These are phyloP conservation scores for Paspalum notatum DNA, from an alignment of 176 grass and related monocot species.

Conservation along the genomic window DNA sequence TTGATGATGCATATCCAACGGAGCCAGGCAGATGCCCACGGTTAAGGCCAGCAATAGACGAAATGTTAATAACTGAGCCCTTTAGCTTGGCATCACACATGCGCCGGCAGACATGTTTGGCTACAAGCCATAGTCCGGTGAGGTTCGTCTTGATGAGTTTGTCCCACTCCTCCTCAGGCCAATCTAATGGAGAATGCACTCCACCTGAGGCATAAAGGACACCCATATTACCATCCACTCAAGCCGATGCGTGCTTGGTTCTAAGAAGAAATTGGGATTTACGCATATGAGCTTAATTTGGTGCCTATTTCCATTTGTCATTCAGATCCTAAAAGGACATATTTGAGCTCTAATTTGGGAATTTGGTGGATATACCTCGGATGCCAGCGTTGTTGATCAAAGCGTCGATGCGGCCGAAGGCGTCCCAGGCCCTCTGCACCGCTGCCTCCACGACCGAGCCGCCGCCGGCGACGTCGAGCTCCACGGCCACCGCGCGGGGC, in stretches of 20 bases:
- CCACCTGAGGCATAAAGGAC: constrained; percentile 44
- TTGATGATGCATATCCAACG: constrained; percentile 66
- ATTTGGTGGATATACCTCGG: constrained; percentile 50
- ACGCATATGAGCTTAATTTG: not conserved
- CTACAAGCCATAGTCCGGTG: constrained; percentile 75
- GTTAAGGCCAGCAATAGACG: constrained; percentile 65
- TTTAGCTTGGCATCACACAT: constrained; percentile 71
- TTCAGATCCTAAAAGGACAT: not conserved
- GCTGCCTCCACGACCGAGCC: constrained; percentile 48
- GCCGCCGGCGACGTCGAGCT: constrained; percentile 69
- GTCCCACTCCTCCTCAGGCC: constrained; percentile 76
- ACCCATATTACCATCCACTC: constrained; percentile 16
- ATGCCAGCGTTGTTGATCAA: constrained; percentile 89
- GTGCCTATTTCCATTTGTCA: constrained; percentile 7
- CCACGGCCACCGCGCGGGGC: constrained; percentile 43
- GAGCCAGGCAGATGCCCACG: constrained; percentile 66
- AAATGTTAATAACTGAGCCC: constrained; percentile 82
- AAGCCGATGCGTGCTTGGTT: not conserved
- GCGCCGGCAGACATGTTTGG: constrained; percentile 75
- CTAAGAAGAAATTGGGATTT: not conserved
- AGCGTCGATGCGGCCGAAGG: constrained; percentile 77
- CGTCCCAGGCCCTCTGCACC: constrained; percentile 64
- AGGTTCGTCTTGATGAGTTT: constrained; percentile 82
- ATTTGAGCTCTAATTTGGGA: not conserved
- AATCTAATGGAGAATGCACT: constrained; percentile 75